Evolutionary conservation across 208 protist species (phyloP).

Genomic region (Acanthamoeba lenticulata): DNA sequence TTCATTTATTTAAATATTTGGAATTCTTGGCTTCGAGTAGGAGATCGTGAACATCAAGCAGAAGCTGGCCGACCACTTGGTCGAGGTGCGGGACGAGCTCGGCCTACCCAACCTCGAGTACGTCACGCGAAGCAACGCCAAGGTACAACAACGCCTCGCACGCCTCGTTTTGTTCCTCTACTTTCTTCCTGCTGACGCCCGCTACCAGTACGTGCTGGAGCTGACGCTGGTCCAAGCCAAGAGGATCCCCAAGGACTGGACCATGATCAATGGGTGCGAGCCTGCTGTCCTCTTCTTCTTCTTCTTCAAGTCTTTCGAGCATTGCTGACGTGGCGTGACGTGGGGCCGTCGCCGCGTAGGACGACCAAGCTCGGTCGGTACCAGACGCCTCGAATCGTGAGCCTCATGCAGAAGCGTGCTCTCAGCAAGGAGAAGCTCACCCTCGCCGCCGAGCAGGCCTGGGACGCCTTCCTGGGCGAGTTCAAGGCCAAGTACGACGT

Average conservation of each 20-base stretch:
- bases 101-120: constrained; percentile 45
- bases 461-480: constrained; percentile 63
- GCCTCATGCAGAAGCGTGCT: constrained; percentile 16
- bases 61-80: constrained; percentile 39
- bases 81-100: constrained; percentile 22
- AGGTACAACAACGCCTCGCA: background rate
- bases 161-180: too few relatives aligned
- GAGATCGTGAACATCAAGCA: constrained; percentile 28
- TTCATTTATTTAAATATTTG: background rate
- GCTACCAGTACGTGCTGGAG: constrained; percentile 60
- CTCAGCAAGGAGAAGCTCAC: constrained; percentile 63
- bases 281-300: background rate
- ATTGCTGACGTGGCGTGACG: background rate
- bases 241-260: constrained; percentile 66
- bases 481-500: constrained; percentile 69
- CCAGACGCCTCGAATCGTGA: constrained; percentile 36
- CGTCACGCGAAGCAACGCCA: constrained; percentile 18
- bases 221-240: constrained; percentile 20
- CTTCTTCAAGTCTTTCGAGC: background rate
- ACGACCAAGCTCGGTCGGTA: constrained; percentile 49
- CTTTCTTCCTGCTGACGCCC: too few relatives aligned
- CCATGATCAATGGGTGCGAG: constrained; percentile 23
- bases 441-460: constrained; percentile 48
- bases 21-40: background rate
- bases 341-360: background rate